Base-by-base conservation (phyloP, 805 yeast species). In the Candida germanica region DNA sequence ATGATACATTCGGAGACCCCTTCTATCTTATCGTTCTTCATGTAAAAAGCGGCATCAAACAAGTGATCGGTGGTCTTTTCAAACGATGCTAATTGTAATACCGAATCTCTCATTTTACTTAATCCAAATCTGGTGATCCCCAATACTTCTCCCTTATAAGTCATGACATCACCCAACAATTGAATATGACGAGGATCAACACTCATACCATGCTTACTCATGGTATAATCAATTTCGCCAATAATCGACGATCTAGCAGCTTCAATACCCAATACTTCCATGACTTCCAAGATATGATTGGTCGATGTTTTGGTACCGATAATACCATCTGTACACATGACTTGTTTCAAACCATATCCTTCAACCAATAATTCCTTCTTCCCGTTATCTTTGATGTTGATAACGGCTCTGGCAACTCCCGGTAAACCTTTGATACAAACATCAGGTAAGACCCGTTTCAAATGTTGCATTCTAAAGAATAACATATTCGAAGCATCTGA, bases 181-280 rank as follows among this genome's bases (percentile, higher is more conserved):
- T 93, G 98, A 59, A 94, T 89, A 61, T 93, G 99, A 72, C 99
- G 95, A 43, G 98, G 98, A 72, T 93, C 99, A 33, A 93, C 97
- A 59, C 95, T 87, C 98, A 93, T 93, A 64, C 99, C 99, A 71
- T 93, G 98, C 64, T 88, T 87, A 57, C 95, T 81, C 99, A 93
- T 93, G 37, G 98, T 93, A 57, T 88, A 88, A 56, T 86, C 95
- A 61, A 93, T 93, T 68, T 93, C 99, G 45, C 80, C 80, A 56
- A 93, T 84, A 58, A 93, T 93, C 49, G 95, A 83, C 0, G 87
- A 68, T 59, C 99, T 76, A 1, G 98, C 98, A 2, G 99, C 99
- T 61, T 93, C 99, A 46, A 93, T 94, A 53, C 99, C 99, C 43
- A 93, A 69, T 4, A 91, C 97, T 46, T 79, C 78, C 48, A 77